phyloP scores from a whole-genome alignment of 306 rosid genomes.

The Styphnolobium japonicum region DNA sequence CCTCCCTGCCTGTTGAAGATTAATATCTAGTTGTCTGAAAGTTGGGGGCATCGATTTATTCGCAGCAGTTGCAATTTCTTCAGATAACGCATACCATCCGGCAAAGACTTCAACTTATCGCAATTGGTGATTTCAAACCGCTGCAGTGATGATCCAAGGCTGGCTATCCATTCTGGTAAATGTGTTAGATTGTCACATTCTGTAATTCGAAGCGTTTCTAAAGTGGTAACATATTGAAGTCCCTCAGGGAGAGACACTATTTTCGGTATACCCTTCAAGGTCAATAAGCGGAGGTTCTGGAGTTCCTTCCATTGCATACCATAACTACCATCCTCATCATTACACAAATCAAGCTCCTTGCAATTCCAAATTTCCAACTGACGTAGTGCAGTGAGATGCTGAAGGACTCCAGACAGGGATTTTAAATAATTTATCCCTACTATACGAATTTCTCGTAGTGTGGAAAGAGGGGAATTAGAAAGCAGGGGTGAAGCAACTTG shows the following conservation, averaged over 20 bases:
- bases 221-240: background rate
- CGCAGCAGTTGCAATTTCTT: too few species aligned
- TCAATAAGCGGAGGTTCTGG: background rate
- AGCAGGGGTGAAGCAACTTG: too few species aligned
- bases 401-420: background rate
- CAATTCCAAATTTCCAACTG: rapidly evolving
- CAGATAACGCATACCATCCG: too few species aligned
- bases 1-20: background rate
- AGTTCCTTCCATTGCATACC: background rate
- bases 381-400: background rate
- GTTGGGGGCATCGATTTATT: too few species aligned
- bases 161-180: background rate
- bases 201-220: rapidly evolving
- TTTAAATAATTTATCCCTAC: background rate
- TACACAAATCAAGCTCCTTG: background rate
- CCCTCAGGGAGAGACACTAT: background rate
- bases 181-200: background rate
- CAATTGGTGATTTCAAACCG: too few species aligned
- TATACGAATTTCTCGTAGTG: background rate
- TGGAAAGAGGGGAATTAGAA: too few species aligned
- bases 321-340: constrained; percentile 4
- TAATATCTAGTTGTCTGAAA: background rate
- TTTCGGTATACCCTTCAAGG: rapidly evolving
- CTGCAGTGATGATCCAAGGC: too few species aligned
- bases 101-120: background rate